phyloP scores from a whole-genome alignment of 768 basidiomycete genomes.

The Xanthoconium purpureum region DNA sequence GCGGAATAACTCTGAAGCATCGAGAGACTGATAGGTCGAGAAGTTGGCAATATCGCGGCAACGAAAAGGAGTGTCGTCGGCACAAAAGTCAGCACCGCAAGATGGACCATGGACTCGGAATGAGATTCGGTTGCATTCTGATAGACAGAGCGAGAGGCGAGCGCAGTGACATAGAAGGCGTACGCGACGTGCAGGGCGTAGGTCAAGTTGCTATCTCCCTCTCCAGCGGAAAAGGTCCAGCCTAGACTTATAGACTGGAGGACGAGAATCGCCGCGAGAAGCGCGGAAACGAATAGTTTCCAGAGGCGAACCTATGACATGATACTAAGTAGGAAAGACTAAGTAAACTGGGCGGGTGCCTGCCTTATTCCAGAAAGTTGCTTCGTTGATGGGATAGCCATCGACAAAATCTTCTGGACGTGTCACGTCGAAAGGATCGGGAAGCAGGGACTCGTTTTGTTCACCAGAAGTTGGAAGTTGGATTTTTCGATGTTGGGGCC shows the following conservation, averaged over 20 bases:
- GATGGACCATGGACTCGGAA: constrained; percentile 57
- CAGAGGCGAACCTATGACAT: constrained; percentile 50
- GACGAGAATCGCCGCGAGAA: constrained; percentile 46
- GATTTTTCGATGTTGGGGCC: constrained; percentile 48
- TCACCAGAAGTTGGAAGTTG: constrained; percentile 39
- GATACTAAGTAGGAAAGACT: not conserved
- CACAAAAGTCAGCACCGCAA: constrained; percentile 52
- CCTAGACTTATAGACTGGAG: constrained; percentile 56
- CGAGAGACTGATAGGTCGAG: constrained; percentile 33
- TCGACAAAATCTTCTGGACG: constrained; percentile 67
- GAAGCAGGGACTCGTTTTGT: constrained; percentile 23
- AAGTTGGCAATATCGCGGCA: constrained; percentile 56
- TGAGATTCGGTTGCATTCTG: constrained; percentile 38
- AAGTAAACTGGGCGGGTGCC: constrained; percentile 14
- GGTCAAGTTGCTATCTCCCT: constrained; percentile 33
- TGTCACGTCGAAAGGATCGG: constrained; percentile 70
- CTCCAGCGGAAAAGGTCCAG: constrained; percentile 35
- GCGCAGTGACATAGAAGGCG: constrained; percentile 55
- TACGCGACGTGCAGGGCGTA: constrained; percentile 48
- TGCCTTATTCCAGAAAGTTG: constrained; percentile 58
- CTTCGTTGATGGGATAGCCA: constrained; percentile 62
- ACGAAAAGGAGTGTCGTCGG: constrained; percentile 44
- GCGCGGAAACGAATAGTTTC: constrained; percentile 49
- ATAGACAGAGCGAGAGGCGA: constrained; percentile 50
- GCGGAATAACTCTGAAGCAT: constrained; percentile 21